Evolutionary conservation across 371 early-diverging fungal genomes (phyloP).

Genomic region (Rhizopus arrhizus): DNA sequence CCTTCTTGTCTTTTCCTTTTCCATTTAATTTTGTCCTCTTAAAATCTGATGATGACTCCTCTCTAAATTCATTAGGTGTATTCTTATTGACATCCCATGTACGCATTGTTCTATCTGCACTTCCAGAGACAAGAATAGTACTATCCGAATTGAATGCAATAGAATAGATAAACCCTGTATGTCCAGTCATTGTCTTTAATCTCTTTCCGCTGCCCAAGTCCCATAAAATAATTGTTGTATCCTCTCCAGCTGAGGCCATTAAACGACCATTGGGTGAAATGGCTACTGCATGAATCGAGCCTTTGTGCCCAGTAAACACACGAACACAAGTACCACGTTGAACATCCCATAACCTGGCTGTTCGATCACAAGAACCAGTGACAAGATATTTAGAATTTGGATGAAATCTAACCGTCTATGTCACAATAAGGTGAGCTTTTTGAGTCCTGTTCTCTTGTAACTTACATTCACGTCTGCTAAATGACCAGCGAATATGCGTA

Average conservation of each 20-base stretch:
- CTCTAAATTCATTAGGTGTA: constrained; percentile 28
- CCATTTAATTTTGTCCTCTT: constrained; percentile 36
- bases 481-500: constrained; percentile 98
- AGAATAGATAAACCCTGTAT: constrained; percentile 85
- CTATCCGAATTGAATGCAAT: constrained; percentile 88
- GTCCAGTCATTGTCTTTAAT: constrained; percentile 84
- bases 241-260: constrained; percentile 92
- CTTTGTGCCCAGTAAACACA: constrained; percentile 92
- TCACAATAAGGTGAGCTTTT: neutral
- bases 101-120: constrained; percentile 91
- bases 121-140: constrained; percentile 85
- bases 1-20: constrained; percentile 40
- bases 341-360: constrained; percentile 97
- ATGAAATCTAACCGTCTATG: constrained; percentile 92
- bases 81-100: constrained; percentile 92
- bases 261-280: constrained; percentile 95
- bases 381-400: constrained; percentile 97
- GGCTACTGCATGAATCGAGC: constrained; percentile 84
- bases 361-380: constrained; percentile 94
- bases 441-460: neutral
- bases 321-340: constrained; percentile 92
- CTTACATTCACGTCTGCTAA: constrained; percentile 95
- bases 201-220: constrained; percentile 91
- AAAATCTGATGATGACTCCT: constrained; percentile 12
- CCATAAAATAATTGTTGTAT: constrained; percentile 91